These are phyloP conservation scores for Colletotrichum nymphaeae DNA, from an alignment of 2,329 filamentous ascomycete species.

Conservation along the genomic window DNA sequence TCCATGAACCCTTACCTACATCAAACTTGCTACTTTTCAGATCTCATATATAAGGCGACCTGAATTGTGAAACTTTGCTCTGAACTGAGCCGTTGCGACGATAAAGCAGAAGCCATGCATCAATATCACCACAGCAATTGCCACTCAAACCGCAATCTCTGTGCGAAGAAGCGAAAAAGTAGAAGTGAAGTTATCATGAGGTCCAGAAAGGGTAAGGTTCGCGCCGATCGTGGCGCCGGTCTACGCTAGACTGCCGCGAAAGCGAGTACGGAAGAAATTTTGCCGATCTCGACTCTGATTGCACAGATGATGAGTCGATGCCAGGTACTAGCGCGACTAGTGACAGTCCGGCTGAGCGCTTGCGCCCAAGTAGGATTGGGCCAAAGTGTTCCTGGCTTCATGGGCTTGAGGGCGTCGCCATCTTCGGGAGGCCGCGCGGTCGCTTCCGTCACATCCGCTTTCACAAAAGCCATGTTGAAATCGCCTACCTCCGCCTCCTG, in stretches of 20 bases:
- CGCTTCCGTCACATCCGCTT: neutral
- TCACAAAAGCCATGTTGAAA: neutral
- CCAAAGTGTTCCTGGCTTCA: neutral
- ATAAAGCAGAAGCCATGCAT: neutral
- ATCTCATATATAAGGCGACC: no score
- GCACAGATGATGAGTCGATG: neutral
- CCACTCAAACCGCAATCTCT: neutral
- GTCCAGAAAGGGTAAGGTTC: neutral
- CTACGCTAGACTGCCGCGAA: neutral
- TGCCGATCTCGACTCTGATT: neutral
- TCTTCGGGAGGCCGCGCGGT: neutral
- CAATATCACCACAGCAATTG: neutral
- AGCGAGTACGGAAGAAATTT: neutral
- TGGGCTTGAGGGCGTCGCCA: neutral
- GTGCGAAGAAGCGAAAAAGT: neutral
- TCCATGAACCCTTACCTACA: neutral
- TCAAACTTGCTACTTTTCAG: neutral
- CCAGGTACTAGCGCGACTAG: neutral
- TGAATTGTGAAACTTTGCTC: neutral
- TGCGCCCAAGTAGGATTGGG: neutral
- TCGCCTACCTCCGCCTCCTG: neutral
- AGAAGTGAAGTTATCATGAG: neutral
- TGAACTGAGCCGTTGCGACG: neutral
- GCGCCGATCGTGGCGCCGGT: neutral
- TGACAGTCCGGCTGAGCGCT: neutral